Base-by-base conservation (phyloP, 768 basidiomycete species). In the Flagelloscypha sp. region DNA sequence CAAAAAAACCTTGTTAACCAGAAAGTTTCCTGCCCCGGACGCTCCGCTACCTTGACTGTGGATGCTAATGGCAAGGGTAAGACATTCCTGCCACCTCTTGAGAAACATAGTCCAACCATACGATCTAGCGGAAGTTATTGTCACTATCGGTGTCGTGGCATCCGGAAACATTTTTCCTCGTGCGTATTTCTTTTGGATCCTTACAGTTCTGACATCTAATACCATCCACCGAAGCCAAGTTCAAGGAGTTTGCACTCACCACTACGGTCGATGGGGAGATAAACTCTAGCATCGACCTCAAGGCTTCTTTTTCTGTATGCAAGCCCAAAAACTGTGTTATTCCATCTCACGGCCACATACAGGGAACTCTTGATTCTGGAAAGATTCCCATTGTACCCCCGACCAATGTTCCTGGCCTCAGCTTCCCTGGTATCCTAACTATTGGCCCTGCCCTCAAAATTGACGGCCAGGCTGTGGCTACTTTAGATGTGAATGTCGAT, bases 401-500 rank as follows among this genome's bases (percentile, higher is more conserved):
- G n/a, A 41, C 63, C 21, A 65, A 65, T 1, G 54, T 75, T 37
- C 68, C 68, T 2, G 71, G 68, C 6, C 55, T 74, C 12, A 61
- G 67, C 44, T 62, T 74, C 49, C 68, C 70, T 27, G 69, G 64
- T 3, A 58, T 75, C 32, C 44, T 75, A 21, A 59, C 58, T 9
- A 44, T 75, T 18, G 73, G 72, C 0, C 72, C 72, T 4, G 55
- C 63, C 1, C 68, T 74, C 54, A 44, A 60, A 25, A 52, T 75
- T 38, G 54, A 62, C 19, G 66, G 53, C 3, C 52, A 59, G 35
- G 61, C 58, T 0, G 56, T 38, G 7, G 62, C 62, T 4, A 44
- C 35, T 2, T 46, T 70, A 11, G 62, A 59, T 21, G 41, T 68
- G 8, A 52, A 59, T 30, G 51, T 65, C n/a, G 59, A 65, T 38